phyloP scores from a whole-genome alignment of 768 basidiomycete genomes.

The Agaricus bisporus region DNA sequence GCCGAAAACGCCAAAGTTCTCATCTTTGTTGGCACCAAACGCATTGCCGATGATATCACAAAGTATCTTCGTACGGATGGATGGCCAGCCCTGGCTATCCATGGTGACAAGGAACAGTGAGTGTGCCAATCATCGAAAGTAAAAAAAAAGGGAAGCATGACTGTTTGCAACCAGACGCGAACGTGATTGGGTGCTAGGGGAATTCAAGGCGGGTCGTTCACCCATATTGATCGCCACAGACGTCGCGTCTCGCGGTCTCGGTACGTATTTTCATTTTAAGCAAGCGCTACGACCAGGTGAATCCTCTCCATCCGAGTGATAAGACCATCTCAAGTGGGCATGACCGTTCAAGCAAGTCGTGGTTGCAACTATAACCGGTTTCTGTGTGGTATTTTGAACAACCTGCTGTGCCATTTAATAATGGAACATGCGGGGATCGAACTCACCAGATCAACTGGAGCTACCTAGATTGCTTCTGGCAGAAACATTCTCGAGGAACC shows the following conservation, averaged over 20 bases:
- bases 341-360: slow-evolving; percentile 8
- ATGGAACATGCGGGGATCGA: slow-evolving; percentile 1
- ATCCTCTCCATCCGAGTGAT: slow-evolving; percentile 15
- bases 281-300: slow-evolving; percentile 40
- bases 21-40: slow-evolving; percentile 97
- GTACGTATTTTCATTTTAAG: slow-evolving; percentile 61
- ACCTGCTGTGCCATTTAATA: not conserved
- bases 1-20: slow-evolving; percentile 97
- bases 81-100: slow-evolving; percentile 99
- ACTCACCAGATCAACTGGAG: slow-evolving; percentile 7
- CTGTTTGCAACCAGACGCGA: slow-evolving; percentile 56
- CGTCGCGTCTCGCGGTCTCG: slow-evolving; percentile 98
- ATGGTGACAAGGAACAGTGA: slow-evolving; percentile 98
- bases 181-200: slow-evolving; percentile 97
- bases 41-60: slow-evolving; percentile 97
- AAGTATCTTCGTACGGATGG: slow-evolving; percentile 97
- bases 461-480: slow-evolving; percentile 1
- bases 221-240: slow-evolving; percentile 99
- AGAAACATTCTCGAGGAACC: slow-evolving; percentile 6
- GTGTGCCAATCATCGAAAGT: slow-evolving; percentile 20
- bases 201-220: slow-evolving; percentile 97
- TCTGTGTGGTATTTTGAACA: slow-evolving; percentile 6
- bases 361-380: slow-evolving; percentile 6
- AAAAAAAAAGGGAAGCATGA: not conserved
- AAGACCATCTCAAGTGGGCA: slow-evolving; percentile 10